Conservation (phyloP, 2,329 filamentous ascomycete genomes). For the Coleophoma crateriformis region DNA sequence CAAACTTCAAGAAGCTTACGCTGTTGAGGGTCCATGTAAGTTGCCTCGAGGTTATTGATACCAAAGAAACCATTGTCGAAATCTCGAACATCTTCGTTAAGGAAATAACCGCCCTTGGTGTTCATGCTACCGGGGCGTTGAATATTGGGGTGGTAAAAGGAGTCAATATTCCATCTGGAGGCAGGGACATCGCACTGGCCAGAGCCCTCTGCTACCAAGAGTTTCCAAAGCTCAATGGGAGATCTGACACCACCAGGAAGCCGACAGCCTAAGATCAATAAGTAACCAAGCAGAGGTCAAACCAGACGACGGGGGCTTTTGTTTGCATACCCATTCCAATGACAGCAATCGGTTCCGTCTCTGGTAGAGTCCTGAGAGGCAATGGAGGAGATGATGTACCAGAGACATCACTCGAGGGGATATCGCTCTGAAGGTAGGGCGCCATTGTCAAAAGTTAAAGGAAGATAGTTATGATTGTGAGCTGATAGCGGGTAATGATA, state of each 20-base stretch:
- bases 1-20: conserved; percentile 14
- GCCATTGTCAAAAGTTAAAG: too few relatives aligned
- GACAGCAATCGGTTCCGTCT: neutral
- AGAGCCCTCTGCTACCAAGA: neutral
- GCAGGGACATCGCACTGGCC: neutral
- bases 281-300: neutral
- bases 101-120: conserved; percentile 6
- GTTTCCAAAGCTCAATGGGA: conserved; percentile 1
- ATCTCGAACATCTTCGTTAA: conserved; percentile 2
- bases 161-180: neutral
- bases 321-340: neutral
- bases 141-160: neutral
- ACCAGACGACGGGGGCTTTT: too few relatives aligned
- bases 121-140: neutral
- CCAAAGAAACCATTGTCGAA: conserved; percentile 6
- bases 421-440: too few relatives aligned
- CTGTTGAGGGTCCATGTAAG: conserved; percentile 16
- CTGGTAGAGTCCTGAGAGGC: neutral
- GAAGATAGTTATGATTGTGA: too few relatives aligned
- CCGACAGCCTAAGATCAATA: neutral
- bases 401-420: too few relatives aligned
- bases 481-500: too few relatives aligned
- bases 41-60: conserved; percentile 4
- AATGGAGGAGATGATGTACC: neutral
- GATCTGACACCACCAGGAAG: neutral